Evolutionary conservation across 1,284 basidiomycete genomes (phyloP), one percentile per base, ranked within the genome.

Genomic region (Coniferiporia weirii): DNA sequence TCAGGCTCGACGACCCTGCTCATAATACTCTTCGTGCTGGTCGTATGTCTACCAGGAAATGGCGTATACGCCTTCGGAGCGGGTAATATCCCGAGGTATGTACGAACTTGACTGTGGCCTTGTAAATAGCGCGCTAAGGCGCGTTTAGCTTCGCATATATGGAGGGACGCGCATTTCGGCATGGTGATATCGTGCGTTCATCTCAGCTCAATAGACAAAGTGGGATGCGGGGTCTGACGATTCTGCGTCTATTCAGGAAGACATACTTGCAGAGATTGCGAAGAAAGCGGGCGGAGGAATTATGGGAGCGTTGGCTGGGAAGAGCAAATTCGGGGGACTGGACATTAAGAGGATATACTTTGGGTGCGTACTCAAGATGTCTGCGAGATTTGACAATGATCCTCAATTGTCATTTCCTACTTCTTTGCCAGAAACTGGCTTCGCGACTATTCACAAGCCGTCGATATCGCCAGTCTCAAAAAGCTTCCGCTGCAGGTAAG

Each of bases 391-490:
- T 27, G n/a, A n/a, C n/a, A n/a, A n/a, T n/a, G n/a, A n/a, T n/a
- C 5, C 5, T 27, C 27, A 27, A 27, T 27, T 61, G 56, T 65
- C 63, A 48, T 50, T 52, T 32, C n/a, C 38, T 20, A 27, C 17
- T 20, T 52, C 34, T 54, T 19, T 35, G 47, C 3, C 61, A 87
- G 86, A 5, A 88, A 89, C 66, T 88, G 86, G 91, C 78, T 94
- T 44, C 77, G 92, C 52, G 91, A 94, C 73, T 93, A 92, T 69
- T 63, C 63, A 1, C 70, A 93, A 81, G 93, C 93, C 0, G 85
- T 95, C 48, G 93, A 95, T 73, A 88, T 95, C 52, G 89, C 88
- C 2, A 77, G 83, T 13, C 73, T 93, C 52, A 86, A 90, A 73
- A 93, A 93, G 72, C 68, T 89, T 27, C 83, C 77, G 46, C 68